phyloP scores from a whole-genome alignment of 768 basidiomycete genomes.

The Leccinum barrowsii region DNA sequence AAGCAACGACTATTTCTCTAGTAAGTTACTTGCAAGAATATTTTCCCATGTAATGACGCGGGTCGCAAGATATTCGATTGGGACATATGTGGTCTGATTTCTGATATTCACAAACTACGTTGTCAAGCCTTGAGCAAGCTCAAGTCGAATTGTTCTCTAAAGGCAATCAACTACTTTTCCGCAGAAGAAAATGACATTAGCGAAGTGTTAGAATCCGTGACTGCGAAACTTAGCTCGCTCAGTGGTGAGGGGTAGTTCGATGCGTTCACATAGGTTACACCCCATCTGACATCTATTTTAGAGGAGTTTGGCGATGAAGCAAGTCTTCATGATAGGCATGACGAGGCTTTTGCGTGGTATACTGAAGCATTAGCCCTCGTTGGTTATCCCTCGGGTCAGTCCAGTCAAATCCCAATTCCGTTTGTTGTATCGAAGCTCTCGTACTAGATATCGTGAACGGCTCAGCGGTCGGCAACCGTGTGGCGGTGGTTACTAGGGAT shows the following conservation, averaged over 20 bases:
- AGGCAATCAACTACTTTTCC: not conserved
- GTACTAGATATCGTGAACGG: slow-evolving; percentile 1
- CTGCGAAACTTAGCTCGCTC: slow-evolving; percentile 8
- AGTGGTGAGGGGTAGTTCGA: slow-evolving; percentile 4
- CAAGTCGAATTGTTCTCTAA: not conserved
- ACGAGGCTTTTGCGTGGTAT: slow-evolving; percentile 13
- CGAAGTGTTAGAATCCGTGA: slow-evolving; percentile 6
- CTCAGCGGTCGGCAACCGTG: not conserved
- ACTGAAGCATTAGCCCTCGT: slow-evolving; percentile 5
- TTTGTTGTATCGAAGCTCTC: not conserved
- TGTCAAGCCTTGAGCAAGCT: slow-evolving; percentile 3
- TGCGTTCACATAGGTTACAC: not conserved
- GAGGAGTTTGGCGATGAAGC: slow-evolving; percentile 13
- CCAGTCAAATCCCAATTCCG: not conserved
- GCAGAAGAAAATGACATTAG: not conserved
- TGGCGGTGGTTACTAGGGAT: no score
- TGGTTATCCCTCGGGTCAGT: slow-evolving; percentile 4
- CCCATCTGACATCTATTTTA: not conserved
- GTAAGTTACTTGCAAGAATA: not conserved
- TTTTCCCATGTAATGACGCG: not conserved
- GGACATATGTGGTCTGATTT: slow-evolving; percentile 4
- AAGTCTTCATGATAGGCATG: not conserved
- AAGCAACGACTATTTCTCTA: not conserved
- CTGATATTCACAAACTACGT: not conserved
- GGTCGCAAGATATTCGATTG: slow-evolving; percentile 12